A percentile compares a stretch with the other conserved stretches of the same genome.
phyloP scores from a whole-genome alignment of 2,329 filamentous ascomycete genomes.

The Xylaria sp. region DNA sequence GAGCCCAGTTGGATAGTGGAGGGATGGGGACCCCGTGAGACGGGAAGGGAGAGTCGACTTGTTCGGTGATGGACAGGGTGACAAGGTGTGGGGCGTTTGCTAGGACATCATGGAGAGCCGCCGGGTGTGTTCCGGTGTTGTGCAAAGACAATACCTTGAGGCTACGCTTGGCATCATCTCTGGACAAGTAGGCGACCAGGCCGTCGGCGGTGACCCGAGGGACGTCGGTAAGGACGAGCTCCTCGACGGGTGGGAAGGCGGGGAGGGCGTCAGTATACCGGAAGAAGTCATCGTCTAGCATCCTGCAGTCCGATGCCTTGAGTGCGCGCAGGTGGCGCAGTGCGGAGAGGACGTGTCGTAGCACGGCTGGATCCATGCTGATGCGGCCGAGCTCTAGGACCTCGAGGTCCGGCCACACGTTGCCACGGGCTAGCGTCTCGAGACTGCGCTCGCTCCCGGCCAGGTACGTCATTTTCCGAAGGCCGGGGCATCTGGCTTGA shows the following conservation, averaged over 20 bases:
- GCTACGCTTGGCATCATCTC: conserved; percentile 66
- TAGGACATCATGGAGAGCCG: conserved; percentile 70
- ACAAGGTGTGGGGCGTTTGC: conserved; percentile 66
- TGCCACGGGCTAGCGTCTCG: conserved; percentile 72
- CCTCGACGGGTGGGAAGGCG: conserved; percentile 78
- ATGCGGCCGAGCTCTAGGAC: conserved; percentile 76
- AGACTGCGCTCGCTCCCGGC: conserved; percentile 82
- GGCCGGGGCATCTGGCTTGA: conserved; percentile 81
- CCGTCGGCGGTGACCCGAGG: conserved; percentile 78
- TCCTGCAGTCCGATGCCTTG: conserved; percentile 75
- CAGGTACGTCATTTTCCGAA: conserved; percentile 90
- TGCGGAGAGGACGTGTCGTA: conserved; percentile 76
- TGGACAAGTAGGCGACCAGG: conserved; percentile 73
- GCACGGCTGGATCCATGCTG: conserved; percentile 74
- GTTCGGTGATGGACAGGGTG: conserved; percentile 65
- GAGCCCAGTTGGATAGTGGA: conserved; percentile 73
- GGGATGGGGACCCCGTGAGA: conserved; percentile 63
- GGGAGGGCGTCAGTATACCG: conserved; percentile 72
- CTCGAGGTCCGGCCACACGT: conserved; percentile 76
- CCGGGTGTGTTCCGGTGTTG: conserved; percentile 75
- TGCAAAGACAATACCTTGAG: conserved; percentile 77
- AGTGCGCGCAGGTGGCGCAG: conserved; percentile 77
- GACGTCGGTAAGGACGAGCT: conserved; percentile 77
- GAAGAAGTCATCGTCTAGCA: conserved; percentile 83
- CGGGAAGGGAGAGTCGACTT: conserved; percentile 63